Evolutionary conservation across 2,329 filamentous ascomycete species (phyloP), one percentile per base, ranked within the genome.

Genomic region (Corynespora cassiicola): DNA sequence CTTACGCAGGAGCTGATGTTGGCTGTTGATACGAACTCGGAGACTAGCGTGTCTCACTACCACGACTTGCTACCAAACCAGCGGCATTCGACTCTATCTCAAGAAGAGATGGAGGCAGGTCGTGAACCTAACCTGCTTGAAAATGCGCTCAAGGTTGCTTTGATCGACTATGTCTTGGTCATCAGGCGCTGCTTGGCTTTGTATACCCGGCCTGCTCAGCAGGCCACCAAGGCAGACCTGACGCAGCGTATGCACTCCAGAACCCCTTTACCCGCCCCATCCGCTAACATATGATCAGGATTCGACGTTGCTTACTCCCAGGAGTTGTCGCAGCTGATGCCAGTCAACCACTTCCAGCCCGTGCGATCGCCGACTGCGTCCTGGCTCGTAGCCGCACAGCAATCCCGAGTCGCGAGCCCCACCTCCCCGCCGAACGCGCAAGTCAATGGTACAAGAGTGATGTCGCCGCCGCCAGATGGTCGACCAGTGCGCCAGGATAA

Each of bases 91-190:
- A 54, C 55, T n/a, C 56, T 39, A 39, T 53, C 54, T 19, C 67
- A 72, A 7, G 75, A 54, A 7, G 55, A 66, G 23, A 65, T 70
- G 14, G 72, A 73, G 4, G 72, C 72, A 15, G 74, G 75, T 0
- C 64, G 66, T 20, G 63, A 65, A 8, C 57, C 73, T 17, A 76
- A 78, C 50, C 73, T 74, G 2, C 78, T 90, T 55, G 86, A 95
- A 50, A 88, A 81, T 31, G 88, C 90, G 2, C 83, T 97, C 50
- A 87, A 86, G 59, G 87, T 91, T 65, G 88, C 90, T 1, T 77
- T 97, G 19, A 80, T 95, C 26, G 94, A 97, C 58, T 91, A 97
- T 66, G 89, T 90, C 3, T 80, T 95, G 43, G 85, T 89, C 66
- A 84, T 97, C 56, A 90, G 92, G 72, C 84, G 89, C 49, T 92